Percentiles rank a stretch among this genome's conserved stretches.
Evolutionary conservation across 805 yeast species (phyloP).

Genomic region (Metschnikowia kofuensis): DNA sequence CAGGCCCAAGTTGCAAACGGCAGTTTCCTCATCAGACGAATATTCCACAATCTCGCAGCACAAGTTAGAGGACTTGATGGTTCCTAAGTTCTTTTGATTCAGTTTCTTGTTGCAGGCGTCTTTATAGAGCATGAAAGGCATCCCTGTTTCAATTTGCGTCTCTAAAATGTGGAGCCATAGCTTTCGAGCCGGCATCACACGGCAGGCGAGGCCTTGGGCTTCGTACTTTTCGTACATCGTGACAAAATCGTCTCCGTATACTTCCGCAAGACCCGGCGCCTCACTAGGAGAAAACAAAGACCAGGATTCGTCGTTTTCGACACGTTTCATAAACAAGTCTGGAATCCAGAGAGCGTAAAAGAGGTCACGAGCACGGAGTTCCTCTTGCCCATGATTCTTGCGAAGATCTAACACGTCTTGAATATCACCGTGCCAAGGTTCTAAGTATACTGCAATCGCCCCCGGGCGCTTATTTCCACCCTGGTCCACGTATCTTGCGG

Average conservation of each 20-base stretch:
- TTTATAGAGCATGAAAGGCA: conserved; percentile 91
- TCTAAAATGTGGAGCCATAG: conserved; percentile 87
- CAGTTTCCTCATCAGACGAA: conserved; percentile 88
- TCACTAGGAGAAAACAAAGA: conserved; percentile 85
- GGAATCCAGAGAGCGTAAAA: conserved; percentile 95
- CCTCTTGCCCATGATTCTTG: conserved; percentile 95
- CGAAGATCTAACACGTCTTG: conserved; percentile 82
- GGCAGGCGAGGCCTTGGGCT: conserved; percentile 56
- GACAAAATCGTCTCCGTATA: conserved; percentile 82
- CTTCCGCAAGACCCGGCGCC: conserved; percentile 81
- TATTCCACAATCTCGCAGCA: conserved; percentile 95
- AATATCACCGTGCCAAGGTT: conserved; percentile 96
- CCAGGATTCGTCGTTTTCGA: conserved; percentile 78
- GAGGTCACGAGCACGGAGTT: conserved; percentile 86
- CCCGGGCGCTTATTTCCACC: conserved; percentile 99
- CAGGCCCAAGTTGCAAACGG: conserved; percentile 94
- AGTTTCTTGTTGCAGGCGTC: conserved; percentile 86
- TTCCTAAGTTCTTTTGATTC: conserved; percentile 89
- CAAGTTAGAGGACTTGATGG: conserved; percentile 87
- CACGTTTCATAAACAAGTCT: conserved; percentile 90
- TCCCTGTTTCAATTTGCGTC: conserved; percentile 95
- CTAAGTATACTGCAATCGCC: conserved; percentile 89
- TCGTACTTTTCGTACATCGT: conserved; percentile 71
- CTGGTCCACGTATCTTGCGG: conserved; percentile 96
- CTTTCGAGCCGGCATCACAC: conserved; percentile 76